A percentile compares a stretch with the other conserved stretches of the same genome.
Conservation (phyloP, 305 asterid species). For the Fraxinus velutina region DNA sequence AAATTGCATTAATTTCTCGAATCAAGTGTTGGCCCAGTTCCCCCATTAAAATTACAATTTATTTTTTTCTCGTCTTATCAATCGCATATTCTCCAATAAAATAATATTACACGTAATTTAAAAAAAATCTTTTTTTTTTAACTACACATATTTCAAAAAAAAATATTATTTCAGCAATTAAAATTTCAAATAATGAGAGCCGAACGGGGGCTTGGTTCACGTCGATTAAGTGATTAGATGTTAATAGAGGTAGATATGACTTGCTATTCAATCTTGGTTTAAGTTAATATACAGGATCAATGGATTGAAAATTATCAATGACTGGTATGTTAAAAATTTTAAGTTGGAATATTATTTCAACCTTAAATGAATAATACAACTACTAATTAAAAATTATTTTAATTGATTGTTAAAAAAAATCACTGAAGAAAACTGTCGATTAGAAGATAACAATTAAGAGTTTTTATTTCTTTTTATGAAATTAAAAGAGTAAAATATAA, state of each 20-base stretch:
- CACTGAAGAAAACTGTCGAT: neutral
- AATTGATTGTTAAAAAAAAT: neutral
- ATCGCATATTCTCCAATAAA: too few species aligned
- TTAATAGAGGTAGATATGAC: too few species aligned
- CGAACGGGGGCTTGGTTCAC: neutral
- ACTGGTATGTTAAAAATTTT: neutral
- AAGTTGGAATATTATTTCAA: neutral
- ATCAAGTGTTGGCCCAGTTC: too few species aligned
- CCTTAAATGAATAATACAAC: neutral
- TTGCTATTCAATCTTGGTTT: neutral
- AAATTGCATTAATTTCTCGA: neutral
- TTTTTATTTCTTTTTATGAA: too few species aligned
- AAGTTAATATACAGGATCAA: neutral
- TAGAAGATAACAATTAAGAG: neutral
- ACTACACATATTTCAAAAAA: too few species aligned
- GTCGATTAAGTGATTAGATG: neutral
- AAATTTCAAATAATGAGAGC: too few species aligned
- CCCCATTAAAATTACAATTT: too few species aligned
- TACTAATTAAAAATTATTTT: too few species aligned
- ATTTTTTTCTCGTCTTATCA: too few species aligned
- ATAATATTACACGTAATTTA: too few species aligned
- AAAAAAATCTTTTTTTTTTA: too few species aligned
- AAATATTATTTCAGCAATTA: too few species aligned
- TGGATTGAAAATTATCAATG: neutral
- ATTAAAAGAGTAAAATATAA: neutral